Evolutionary conservation across 2,329 filamentous ascomycete genomes (phyloP).

Genomic region (Paecilomyces sp.): DNA sequence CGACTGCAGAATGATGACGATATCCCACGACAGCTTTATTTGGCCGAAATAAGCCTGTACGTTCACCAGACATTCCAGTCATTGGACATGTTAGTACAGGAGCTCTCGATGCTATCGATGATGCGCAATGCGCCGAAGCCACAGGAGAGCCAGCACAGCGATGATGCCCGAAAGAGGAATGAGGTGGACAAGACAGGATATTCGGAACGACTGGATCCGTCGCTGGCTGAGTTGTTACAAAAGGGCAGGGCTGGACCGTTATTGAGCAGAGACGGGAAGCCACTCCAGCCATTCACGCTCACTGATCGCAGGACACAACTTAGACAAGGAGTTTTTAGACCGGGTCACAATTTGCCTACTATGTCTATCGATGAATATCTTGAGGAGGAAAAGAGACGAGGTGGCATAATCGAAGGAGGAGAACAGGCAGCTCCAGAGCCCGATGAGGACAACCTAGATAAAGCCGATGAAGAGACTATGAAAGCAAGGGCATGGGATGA

Average conservation of each 20-base stretch:
- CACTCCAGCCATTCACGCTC: constrained; percentile 84
- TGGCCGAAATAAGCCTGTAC: constrained; percentile 66
- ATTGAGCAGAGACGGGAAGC: constrained; percentile 71
- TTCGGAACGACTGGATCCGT: constrained; percentile 66
- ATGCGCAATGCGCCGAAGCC: constrained; percentile 50
- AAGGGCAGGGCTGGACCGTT: constrained; percentile 58
- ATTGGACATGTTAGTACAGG: constrained; percentile 79
- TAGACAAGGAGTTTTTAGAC: constrained; percentile 73
- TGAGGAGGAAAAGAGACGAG: constrained; percentile 76
- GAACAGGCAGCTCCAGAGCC: constrained; percentile 66
- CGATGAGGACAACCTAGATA: constrained; percentile 87
- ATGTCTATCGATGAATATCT: constrained; percentile 98
- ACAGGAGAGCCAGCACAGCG: constrained; percentile 22
- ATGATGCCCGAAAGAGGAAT: constrained; percentile 37
- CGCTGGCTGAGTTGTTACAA: constrained; percentile 45
- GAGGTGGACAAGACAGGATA: constrained; percentile 51
- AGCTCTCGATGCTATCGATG: constrained; percentile 72
- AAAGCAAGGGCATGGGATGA: constrained; percentile 96
- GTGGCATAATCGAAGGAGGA: constrained; percentile 86
- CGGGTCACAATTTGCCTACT: constrained; percentile 88
- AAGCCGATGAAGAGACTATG: constrained; percentile 80
- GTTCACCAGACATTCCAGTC: constrained; percentile 76
- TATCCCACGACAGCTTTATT: constrained; percentile 67
- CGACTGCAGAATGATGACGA: constrained; percentile 72
- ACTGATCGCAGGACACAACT: constrained; percentile 69